These are phyloP conservation scores for Trametes polyzona DNA, from an alignment of 1,284 basidiomycete genomes.

Conservation along the genomic window DNA sequence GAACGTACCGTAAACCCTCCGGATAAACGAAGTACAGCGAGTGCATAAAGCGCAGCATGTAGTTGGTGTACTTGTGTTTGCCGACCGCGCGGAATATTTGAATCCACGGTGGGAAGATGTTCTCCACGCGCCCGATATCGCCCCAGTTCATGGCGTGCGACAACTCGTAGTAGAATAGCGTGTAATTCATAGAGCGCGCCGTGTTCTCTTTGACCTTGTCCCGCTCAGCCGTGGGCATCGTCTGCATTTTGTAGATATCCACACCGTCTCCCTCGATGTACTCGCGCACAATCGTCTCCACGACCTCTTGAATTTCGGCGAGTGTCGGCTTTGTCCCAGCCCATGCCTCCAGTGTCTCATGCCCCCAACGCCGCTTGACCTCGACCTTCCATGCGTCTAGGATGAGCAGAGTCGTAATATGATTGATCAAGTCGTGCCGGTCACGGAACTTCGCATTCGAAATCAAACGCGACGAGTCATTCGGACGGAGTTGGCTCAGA, in stretches of 20 bases:
- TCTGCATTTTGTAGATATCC: neutral
- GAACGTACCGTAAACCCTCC: constrained; percentile 28
- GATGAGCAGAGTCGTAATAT: constrained; percentile 27
- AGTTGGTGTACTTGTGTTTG: constrained; percentile 42
- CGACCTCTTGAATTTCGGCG: constrained; percentile 22
- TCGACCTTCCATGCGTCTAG: constrained; percentile 32
- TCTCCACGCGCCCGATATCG: constrained; percentile 41
- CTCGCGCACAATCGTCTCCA: constrained; percentile 18
- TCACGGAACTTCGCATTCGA: constrained; percentile 38
- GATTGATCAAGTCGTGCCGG: constrained; percentile 41
- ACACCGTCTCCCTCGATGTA: constrained; percentile 23
- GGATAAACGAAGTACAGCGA: constrained; percentile 39
- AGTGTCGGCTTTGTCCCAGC: constrained; percentile 29
- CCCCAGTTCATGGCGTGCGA: constrained; percentile 38
- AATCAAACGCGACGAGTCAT: constrained; percentile 35
- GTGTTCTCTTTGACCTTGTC: constrained; percentile 39
- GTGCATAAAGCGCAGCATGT: constrained; percentile 31
- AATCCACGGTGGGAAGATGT: constrained; percentile 35
- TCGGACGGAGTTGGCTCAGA: constrained; percentile 28
- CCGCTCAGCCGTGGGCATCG: constrained; percentile 15
- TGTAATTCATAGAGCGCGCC: constrained; percentile 32
- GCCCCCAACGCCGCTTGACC: neutral
- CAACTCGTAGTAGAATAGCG: constrained; percentile 40
- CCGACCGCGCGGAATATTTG: constrained; percentile 34
- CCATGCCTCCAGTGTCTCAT: constrained; percentile 24